Evolutionary conservation across 73 alveolate genomes (phyloP).

Genomic region (Blepharisma japonicum): DNA sequence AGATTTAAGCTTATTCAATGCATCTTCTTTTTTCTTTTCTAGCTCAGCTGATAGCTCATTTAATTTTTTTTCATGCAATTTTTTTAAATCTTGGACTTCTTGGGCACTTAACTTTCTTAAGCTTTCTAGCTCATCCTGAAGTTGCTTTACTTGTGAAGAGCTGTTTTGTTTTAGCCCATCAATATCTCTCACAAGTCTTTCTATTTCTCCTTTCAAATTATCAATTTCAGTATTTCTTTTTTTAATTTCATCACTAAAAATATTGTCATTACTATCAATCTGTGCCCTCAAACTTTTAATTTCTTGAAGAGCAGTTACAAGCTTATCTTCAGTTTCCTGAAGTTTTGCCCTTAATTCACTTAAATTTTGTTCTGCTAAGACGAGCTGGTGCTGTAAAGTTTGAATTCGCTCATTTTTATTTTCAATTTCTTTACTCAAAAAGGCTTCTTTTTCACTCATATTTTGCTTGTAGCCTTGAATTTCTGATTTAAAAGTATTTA

Average conservation of each 20-base stretch:
- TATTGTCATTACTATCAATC: conserved; percentile 11
- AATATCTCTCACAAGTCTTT: conserved; percentile 33
- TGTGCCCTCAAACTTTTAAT: background rate
- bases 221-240: background rate
- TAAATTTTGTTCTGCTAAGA: background rate
- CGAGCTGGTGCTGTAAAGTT: background rate
- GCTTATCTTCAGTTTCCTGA: conserved; percentile 24
- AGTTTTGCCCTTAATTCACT: conserved; percentile 14
- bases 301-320: no score
- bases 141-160: conserved; percentile 25
- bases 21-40: conserved; percentile 36
- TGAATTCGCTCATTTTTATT: conserved; percentile 28
- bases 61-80: conserved; percentile 29
- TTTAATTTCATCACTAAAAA: background rate
- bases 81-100: conserved; percentile 35
- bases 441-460: conserved; percentile 3
- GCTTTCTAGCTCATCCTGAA: conserved; percentile 23
- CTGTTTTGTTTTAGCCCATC: conserved; percentile 12
- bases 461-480: conserved; percentile 40
- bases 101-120: conserved; percentile 28
- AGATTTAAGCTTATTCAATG: conserved; percentile 29
- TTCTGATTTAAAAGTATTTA: conserved; percentile 38
- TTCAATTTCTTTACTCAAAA: background rate
- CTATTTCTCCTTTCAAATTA: conserved; percentile 32
- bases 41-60: conserved; percentile 26